phyloP scores from a whole-genome alignment of 306 rosid genomes.

The Lithocarpus polystachyus region DNA sequence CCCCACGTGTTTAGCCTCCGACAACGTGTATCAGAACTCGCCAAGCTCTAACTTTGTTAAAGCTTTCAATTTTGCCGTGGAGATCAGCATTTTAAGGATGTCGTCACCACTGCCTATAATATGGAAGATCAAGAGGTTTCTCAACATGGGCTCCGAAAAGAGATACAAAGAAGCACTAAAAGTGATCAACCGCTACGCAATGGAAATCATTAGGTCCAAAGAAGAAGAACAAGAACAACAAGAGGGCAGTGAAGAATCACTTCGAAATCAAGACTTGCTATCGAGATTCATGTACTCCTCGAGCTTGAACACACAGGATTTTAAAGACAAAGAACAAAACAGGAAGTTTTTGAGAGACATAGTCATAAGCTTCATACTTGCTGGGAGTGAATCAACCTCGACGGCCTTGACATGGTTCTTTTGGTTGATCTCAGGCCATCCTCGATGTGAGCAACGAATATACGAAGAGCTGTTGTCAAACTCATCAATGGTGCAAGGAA shows the following conservation, averaged over 20 bases:
- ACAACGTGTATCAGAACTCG: not conserved
- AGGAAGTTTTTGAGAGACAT: slow-evolving; percentile 23
- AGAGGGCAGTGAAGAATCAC: not conserved
- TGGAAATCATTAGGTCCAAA: slow-evolving; percentile 10
- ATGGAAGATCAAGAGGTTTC: slow-evolving; percentile 35
- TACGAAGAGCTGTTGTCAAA: not conserved
- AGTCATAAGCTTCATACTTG: slow-evolving; percentile 26
- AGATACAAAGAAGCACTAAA: slow-evolving; percentile 26
- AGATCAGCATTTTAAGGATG: slow-evolving; percentile 20
- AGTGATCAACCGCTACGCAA: slow-evolving; percentile 10
- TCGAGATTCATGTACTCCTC: slow-evolving; percentile 16
- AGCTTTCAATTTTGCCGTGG: slow-evolving; percentile 43
- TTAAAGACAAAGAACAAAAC: not conserved
- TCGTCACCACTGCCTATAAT: slow-evolving; percentile 24
- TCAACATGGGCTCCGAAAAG: slow-evolving; percentile 32
- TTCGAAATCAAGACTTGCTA: slow-evolving; percentile 3
- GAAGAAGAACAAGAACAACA: not conserved
- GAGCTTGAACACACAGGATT: not conserved
- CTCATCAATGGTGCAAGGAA: not conserved
- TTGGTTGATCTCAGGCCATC: slow-evolving; percentile 22
- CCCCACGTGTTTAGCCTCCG: slow-evolving; percentile 7
- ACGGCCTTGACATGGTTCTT: slow-evolving; percentile 29
- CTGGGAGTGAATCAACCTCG: slow-evolving; percentile 27
- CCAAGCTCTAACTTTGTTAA: slow-evolving; percentile 17
- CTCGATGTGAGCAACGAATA: not conserved